Evolutionary conservation across 345 rosid species (phyloP), one percentile per base, ranked within the genome.

Genomic region (Rhizophora apiculata): DNA sequence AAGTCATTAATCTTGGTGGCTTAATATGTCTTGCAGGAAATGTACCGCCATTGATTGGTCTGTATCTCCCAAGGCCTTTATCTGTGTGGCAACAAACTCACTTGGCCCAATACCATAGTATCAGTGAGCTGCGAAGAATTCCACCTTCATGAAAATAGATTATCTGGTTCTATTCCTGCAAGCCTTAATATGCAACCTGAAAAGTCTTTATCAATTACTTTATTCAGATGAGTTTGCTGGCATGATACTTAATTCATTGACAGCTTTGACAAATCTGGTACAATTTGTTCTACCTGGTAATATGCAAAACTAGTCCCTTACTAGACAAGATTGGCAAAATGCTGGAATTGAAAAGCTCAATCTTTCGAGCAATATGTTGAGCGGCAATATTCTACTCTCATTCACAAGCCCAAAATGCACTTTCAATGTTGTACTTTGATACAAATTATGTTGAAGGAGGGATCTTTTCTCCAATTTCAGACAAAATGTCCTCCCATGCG

Each of bases 1-100:
- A 81, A 64, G 84, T 87, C 30, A 75, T 87, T 36, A 84, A 86
- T 76, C 86, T 86, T 30, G 88, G 91, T 37, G 85, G 83, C 60
- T 83, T 87, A 6, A 59, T 74, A 8, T 78, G 75, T 48, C 79
- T 85, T 9, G 39, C 80, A 3, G 91, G 88, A 51, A 71, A 3
- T 26, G 80, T 87, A 21, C 87, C 91, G 2, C 72, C 78, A 16
- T 68, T n/a, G 16, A 85, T 87, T 15, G 85, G 88, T 10, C 68
- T 64, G 30, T 67, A 63, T 60, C 84, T 84, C 24, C 80, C 51
- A 27, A 81, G 76, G 9, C 83, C 78, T 87, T 5, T 74, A 81
- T 46, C 80, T 87, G 13, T 85, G 70, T 39, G 87, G 88, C 59
- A 85, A 87, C 85, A 82, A 39, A 68, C 70, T 85, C 61, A 78